Evolutionary conservation across 768 basidiomycete genomes (phyloP).

Genomic region (Cystoderma amianthinum): DNA sequence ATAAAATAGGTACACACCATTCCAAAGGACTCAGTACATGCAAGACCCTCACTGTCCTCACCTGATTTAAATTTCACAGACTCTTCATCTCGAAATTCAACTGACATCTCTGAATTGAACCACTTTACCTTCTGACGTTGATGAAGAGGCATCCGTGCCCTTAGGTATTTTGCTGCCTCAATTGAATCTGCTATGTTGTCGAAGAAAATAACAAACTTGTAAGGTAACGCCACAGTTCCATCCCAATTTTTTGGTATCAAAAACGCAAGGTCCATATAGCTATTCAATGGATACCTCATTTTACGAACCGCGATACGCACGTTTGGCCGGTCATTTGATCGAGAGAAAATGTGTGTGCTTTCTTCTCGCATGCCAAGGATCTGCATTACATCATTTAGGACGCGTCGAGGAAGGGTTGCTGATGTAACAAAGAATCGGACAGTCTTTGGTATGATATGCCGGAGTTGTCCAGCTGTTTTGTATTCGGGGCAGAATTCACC

Average conservation of each 20-base stretch:
- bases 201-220: slow-evolving; percentile 19
- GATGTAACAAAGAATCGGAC: slow-evolving; percentile 19
- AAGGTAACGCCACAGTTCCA: slow-evolving; percentile 5
- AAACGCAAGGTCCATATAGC: slow-evolving; percentile 14
- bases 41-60: slow-evolving; percentile 17
- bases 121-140: slow-evolving; percentile 11
- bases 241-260: slow-evolving; percentile 15
- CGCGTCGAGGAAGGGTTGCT: slow-evolving; percentile 16
- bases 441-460: slow-evolving; percentile 10
- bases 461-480: background rate
- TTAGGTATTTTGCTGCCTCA: slow-evolving; percentile 7
- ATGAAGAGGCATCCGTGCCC: slow-evolving; percentile 4
- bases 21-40: slow-evolving; percentile 22
- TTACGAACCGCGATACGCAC: slow-evolving; percentile 14
- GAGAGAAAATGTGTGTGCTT: slow-evolving; percentile 6
- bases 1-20: slow-evolving; percentile 17
- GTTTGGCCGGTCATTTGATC: slow-evolving; percentile 23
- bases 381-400: slow-evolving; percentile 12
- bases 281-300: slow-evolving; percentile 12
- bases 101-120: slow-evolving; percentile 20
- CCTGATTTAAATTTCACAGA: slow-evolving; percentile 7
- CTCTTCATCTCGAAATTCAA: slow-evolving; percentile 10
- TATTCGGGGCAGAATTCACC: slow-evolving; percentile 1
- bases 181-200: slow-evolving; percentile 13
- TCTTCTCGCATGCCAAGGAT: slow-evolving; percentile 11